A percentile compares a stretch with the other conserved stretches of the same genome.
phyloP scores from a whole-genome alignment of 2,329 filamentous ascomycete genomes.

The Apiospora malaysiana region DNA sequence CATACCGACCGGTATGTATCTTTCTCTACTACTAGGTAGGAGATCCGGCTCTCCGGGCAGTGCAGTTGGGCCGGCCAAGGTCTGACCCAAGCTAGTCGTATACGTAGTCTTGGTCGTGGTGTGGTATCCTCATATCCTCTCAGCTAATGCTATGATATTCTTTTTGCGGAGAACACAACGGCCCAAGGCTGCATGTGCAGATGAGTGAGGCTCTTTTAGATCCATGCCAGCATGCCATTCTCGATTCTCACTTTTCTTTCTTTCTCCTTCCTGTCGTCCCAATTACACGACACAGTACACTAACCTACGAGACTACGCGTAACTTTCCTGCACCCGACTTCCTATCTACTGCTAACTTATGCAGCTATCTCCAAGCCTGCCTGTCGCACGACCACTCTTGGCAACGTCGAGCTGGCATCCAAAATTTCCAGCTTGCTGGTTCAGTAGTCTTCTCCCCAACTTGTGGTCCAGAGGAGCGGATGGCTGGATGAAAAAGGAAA shows the following conservation, averaged over 20 bases:
- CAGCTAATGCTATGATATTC: not conserved
- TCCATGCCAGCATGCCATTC: slow-evolving; percentile 4
- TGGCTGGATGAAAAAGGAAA: not conserved
- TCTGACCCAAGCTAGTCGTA: not conserved
- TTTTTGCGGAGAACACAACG: slow-evolving; percentile 10
- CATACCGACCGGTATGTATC: too few species aligned
- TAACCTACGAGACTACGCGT: slow-evolving; percentile 2
- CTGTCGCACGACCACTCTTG: slow-evolving; percentile 10
- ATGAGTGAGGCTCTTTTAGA: slow-evolving; percentile 18
- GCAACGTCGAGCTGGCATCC: not conserved
- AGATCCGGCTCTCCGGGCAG: slow-evolving; percentile 2
- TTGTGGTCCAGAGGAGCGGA: not conserved
- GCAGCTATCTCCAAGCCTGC: not conserved
- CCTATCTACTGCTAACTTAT: not conserved
- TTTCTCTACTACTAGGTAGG: too few species aligned
- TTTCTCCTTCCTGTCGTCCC: not conserved
- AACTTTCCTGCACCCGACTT: not conserved
- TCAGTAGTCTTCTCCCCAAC: not conserved
- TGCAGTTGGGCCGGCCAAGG: not conserved
- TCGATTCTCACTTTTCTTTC: not conserved
- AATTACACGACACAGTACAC: not conserved
- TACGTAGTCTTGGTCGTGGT: too few species aligned
- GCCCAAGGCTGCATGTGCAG: slow-evolving; percentile 17
- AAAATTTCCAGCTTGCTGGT: not conserved
- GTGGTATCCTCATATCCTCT: not conserved